Evolutionary conservation across 768 basidiomycete species (phyloP), one percentile per base, ranked within the genome.

Genomic region (Lepiota subincarnata): DNA sequence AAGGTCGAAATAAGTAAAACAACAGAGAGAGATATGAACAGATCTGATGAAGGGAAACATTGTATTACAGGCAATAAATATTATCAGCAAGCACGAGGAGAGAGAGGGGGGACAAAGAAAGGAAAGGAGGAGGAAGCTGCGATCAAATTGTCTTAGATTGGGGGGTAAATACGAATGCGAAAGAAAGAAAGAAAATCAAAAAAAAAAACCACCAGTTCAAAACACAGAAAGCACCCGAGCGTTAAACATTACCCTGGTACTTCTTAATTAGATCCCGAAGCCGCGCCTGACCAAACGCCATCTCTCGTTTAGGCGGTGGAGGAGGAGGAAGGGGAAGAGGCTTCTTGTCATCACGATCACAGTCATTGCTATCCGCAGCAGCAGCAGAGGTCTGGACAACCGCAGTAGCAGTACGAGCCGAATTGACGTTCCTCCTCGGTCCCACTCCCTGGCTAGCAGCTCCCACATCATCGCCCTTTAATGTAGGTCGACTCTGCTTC

Each of bases 221-320:
- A 28, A 28, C 26, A 28, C 26, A 28, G 26, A 28, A 31, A 11
- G 31, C 24, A 31, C 31, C 24, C 24, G 18, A 28, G 26, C 13
- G 44, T 50, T 58, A 66, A 36, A 58, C 59, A 24, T 62, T 56
- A 42, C 74, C 74, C 68, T 92, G 89, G 64, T 90, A 92, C 62
- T 89, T 87, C 79, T 83, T 86, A 65, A 91, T 91, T 57, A 91
- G 71, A 68, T 90, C 88, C 52, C 87, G 73, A 59, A 91, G 68
- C 55, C 84, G 73, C 12, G 88, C 87, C 67, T 90, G 84, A 12
- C 89, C 89, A 69, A 90, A 89, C 8, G 81, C 85, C 53, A 86
- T 66, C 37, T 87, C 84, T 1, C 70, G 70, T 36, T 65, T 60
- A 22, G 57, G 24, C 5, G 24, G 24, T 2, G 24, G 24, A 24